Base-by-base conservation (phyloP, 306 rosid genomes). In the Potentilla sterilis region DNA sequence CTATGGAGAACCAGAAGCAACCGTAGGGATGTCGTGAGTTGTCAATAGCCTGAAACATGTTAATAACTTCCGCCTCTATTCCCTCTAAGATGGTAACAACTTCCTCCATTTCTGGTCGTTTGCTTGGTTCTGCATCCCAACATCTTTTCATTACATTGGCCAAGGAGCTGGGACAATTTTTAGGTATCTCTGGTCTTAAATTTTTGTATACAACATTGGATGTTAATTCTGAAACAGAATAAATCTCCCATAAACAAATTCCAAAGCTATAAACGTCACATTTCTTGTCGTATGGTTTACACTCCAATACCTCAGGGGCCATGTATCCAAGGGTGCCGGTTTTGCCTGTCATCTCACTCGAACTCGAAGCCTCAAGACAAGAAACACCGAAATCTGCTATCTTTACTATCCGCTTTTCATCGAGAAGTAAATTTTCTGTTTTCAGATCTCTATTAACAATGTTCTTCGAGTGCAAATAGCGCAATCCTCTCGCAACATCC, bases 201-300 rank as follows among this genome's bases (percentile, higher is more conserved):
- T 22, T 69, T 1, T 59, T 28, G 6, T 59, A 12, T 3, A 59
- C 40, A 24, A 61, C 64, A 28, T 63, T 46, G 1, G 74, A 76
- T 14, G 42, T 21, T 48, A 70, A 6, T 5, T 70, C 54, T 2
- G 63, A 21, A 12, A 38, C 47, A 21, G 9, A 3, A 6, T 44
- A 2, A 13, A 77, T 70, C 76, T 77, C 81, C 76, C 81, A 77
- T 46, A 77, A 38, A 48, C 76, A 77, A 70, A 77, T 59, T 21
- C 70, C 70, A 6, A 78, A 78, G 59, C 76, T 61, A 15, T 78
- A 78, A 14, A 48, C 71, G 24, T 78, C 81, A 16, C 81, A 78
- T 22, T 37, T 78, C 52, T 37, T 37, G 65, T 22, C 16, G 16
- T 59, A 70, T 10, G 81, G 81, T 10, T 70, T 35, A 24, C 10